Evolutionary conservation across 2,329 filamentous ascomycete genomes (phyloP), one percentile per base, ranked within the genome.

Genomic region (Phaeophleospora eucalypticola): DNA sequence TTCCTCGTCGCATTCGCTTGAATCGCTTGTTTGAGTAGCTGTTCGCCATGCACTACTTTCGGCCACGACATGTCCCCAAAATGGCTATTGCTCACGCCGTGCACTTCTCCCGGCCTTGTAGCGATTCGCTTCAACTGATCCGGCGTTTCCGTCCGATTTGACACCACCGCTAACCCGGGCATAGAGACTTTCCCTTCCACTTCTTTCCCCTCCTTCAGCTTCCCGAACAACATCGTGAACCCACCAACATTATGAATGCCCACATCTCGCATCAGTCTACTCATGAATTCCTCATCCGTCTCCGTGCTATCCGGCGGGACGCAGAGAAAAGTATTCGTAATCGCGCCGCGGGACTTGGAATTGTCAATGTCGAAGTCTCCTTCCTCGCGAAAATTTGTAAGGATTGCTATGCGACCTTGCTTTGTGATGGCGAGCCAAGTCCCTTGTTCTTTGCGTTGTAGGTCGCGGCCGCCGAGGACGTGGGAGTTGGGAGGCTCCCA

Each of bases 381-480:
- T 18, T 68, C 66, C 61, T 83, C 81, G 33, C 79, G 78, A 61
- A 81, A 84, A 64, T 84, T 84, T 41, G 81, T 84, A 24, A 84
- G 70, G 4, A 82, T 76, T 2, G 80, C 80, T 38, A 84, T 61
- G 46, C 79, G 78, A 20, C 81, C 81, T 52, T 81, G 71, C 24
- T 69, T 73, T 7, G 80, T 83, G 46, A 84, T 70, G 16, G 79
- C 81, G 39, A 84, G 75, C 81, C 81, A 84, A 49, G 81, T 84
- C 17, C 81, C 81, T 45, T 80, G 78, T 33, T 71, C 75, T 12
- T 73, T 62, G 19, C 81, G 77, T 39, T 81, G 77, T 9, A 83
- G 70, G 60, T 84, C 81, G 36, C 80, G 78, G 17, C 80, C 80
- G 21, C 78, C 80, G 4, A 84, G 70, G 45, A 84, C 74, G 51